Base-by-base conservation (phyloP, 371 early-diverging fungal genomes). In the Umbelopsis sp. region DNA sequence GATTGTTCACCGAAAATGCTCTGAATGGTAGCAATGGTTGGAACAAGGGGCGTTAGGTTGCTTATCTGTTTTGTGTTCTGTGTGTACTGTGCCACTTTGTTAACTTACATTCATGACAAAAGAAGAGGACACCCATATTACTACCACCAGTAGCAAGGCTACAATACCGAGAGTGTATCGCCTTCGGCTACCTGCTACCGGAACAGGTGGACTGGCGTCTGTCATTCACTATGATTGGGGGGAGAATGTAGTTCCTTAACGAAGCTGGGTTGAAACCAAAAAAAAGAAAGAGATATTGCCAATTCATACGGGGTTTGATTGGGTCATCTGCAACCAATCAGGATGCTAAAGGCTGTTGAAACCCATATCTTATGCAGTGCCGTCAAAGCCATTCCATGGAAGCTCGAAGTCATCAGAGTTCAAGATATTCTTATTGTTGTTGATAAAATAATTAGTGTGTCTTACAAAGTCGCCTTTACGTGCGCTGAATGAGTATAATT, bases 41-140 rank as follows among this genome's bases (percentile, higher is more conserved):
- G 32, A n/a, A 64, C 11, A 20, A 51, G 18, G 12, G 35, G 50
- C 22, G 8, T 22, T n/a, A 44, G 5, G 20, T 22, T 62, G 6
- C 12, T 53, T 38, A 35, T 37, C 57, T 11, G 3, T 35, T 65
- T 6, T 29, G 10, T 41, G 41, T 29, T 29, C 41, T 41, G 41
- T 41, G 41, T 10, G 10, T 38, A 46, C 45, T 57, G 29, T 48
- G 50, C 45, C 44, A 48, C 50, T n/a, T 29, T 37, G 38, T 50
- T 44, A 44, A 70, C 82, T 75, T 86, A 90, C 89, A 75, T 85
- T 92, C 80, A 92, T 89, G 20, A 92, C 82, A 78, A 93, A 94
- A n/a, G 92, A 91, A 62, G 93, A 93, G 3, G 86, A 80, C 7
- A 93, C 93, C 94, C 94, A 94, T 65, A 94, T 91, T 66, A 90